phyloP scores from a whole-genome alignment of 2,329 filamentous ascomycete genomes.

The Phaeophleospora eucalypticola region DNA sequence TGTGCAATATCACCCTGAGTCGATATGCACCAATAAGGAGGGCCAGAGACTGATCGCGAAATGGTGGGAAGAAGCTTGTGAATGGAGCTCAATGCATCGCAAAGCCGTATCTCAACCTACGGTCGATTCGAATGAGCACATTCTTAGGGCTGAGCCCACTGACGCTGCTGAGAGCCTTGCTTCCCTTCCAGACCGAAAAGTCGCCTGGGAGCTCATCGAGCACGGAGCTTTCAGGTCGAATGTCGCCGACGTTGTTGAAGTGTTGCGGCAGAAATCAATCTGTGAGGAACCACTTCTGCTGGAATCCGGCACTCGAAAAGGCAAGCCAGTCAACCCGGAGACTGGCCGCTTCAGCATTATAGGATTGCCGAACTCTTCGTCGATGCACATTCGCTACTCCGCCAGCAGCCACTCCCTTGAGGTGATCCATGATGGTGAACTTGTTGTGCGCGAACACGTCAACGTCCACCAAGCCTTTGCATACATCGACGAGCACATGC shows the following conservation, averaged over 20 bases:
- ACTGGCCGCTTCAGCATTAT: slow-evolving; percentile 70
- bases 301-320: slow-evolving; percentile 46
- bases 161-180: not conserved
- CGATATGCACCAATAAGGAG: slow-evolving; percentile 70
- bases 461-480: slow-evolving; percentile 37
- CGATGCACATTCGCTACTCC: slow-evolving; percentile 24
- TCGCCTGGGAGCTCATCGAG: not conserved
- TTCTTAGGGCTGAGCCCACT: not conserved
- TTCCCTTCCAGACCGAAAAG: not conserved
- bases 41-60: slow-evolving; percentile 63
- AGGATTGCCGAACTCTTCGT: slow-evolving; percentile 53
- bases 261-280: slow-evolving; percentile 29
- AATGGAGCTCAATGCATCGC: slow-evolving; percentile 13
- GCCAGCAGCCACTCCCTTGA: slow-evolving; percentile 15
- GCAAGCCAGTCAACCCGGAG: slow-evolving; percentile 40
- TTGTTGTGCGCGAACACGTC: slow-evolving; percentile 1
- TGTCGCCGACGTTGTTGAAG: slow-evolving; percentile 36
- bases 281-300: slow-evolving; percentile 40
- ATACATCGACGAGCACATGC: slow-evolving; percentile 39
- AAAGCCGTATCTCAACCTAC: not conserved
- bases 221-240: slow-evolving; percentile 14
- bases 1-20: slow-evolving; percentile 88
- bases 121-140: not conserved
- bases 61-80: slow-evolving; percentile 65
- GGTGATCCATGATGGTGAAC: slow-evolving; percentile 7